Base-by-base conservation (phyloP, 164 flowering plant genomes). In the Aristolochia contorta region DNA sequence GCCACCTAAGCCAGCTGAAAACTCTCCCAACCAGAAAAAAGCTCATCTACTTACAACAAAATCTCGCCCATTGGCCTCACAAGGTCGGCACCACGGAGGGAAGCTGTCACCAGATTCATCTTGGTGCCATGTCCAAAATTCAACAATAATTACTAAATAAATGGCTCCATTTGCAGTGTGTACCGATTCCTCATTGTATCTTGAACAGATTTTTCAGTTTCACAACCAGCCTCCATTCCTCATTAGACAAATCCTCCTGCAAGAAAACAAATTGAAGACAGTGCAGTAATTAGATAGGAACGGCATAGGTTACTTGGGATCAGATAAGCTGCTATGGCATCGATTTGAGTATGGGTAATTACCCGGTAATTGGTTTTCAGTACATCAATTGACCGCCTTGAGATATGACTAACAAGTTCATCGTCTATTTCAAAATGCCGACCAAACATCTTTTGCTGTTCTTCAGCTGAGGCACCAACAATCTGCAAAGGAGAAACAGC, bases 401-500 rank as follows among this genome's bases (percentile, higher is more conserved):
- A 60, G 52, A 92, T 84, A 73, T 80, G 92, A 74, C 98, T 92
- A 56, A 89, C 96, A 70, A 92, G 96, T 69, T 87, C 91, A 69
- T 92, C 98, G 0, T 89, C 91, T 0, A 80, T 62, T 41, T 85
- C 96, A 79, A 92, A 92, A 75, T 92, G 98, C 67, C 98, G 78
- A 10, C 96, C 96, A 67, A 58, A 85, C 91, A 85, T 83, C 72
- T 87, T 92, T 65, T 92, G 98, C 62, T 82, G 89, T 70, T 89
- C 98, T 66, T 89, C 98, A 25, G 88, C 49, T 65, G 75, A 84
- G 64, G 73, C 54, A 37, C 91, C 81, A 60, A 71, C 74, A 47
- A 92, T 87, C 98, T 92, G 78, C 59, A 69, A 47, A 22, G 14
- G 45, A 16, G 47, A 2, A 59, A 30, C 16, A 5, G 21, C 16